A percentile compares a stretch with the other conserved stretches of the same genome.
phyloP scores from a whole-genome alignment of 148 eudicot genomes.

The Gaultheria prostrata region DNA sequence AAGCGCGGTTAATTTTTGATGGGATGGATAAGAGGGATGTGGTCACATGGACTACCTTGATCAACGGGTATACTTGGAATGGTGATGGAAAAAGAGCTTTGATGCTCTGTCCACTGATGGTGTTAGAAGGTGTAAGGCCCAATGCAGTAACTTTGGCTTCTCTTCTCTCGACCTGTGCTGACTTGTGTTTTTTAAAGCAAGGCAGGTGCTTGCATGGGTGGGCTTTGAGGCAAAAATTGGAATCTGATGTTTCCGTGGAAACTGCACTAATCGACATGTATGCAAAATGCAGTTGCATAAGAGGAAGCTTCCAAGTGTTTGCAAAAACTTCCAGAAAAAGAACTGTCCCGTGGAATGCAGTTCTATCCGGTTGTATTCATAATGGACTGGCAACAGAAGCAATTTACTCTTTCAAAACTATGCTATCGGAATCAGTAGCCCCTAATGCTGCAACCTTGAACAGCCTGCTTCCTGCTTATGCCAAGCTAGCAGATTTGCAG shows the following conservation, averaged over 20 bases:
- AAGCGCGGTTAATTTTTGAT: slow-evolving; percentile 47
- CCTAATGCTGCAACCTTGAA: slow-evolving; percentile 52
- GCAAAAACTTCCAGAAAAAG: slow-evolving; percentile 37
- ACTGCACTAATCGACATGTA: slow-evolving; percentile 71
- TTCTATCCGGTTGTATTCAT: slow-evolving; percentile 48
- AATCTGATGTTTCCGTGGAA: slow-evolving; percentile 47
- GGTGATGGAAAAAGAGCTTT: slow-evolving; percentile 40
- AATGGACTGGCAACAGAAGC: slow-evolving; percentile 41
- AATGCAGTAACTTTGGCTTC: slow-evolving; percentile 56
- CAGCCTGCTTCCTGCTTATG: slow-evolving; percentile 54
- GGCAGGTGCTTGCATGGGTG: slow-evolving; percentile 69
- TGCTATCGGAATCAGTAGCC: slow-evolving; percentile 36
- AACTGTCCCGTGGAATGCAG: slow-evolving; percentile 62
- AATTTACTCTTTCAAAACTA: slow-evolving; percentile 40
- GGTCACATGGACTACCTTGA: slow-evolving; percentile 67
- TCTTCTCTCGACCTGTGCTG: slow-evolving; percentile 51
- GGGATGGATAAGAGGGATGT: slow-evolving; percentile 52
- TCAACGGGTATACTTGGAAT: slow-evolving; percentile 45
- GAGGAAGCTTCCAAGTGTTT: slow-evolving; percentile 38
- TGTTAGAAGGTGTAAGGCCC: slow-evolving; percentile 48
- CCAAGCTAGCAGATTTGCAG: slow-evolving; percentile 41
- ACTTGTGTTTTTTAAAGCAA: slow-evolving; percentile 28
- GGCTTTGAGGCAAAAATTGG: slow-evolving; percentile 47
- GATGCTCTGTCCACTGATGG: slow-evolving; percentile 40
- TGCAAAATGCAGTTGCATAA: slow-evolving; percentile 48